These are phyloP conservation scores for Melanomma pulvis-pyrius DNA, from an alignment of 495 filamentous ascomycete genomes.

Conservation along the genomic window DNA sequence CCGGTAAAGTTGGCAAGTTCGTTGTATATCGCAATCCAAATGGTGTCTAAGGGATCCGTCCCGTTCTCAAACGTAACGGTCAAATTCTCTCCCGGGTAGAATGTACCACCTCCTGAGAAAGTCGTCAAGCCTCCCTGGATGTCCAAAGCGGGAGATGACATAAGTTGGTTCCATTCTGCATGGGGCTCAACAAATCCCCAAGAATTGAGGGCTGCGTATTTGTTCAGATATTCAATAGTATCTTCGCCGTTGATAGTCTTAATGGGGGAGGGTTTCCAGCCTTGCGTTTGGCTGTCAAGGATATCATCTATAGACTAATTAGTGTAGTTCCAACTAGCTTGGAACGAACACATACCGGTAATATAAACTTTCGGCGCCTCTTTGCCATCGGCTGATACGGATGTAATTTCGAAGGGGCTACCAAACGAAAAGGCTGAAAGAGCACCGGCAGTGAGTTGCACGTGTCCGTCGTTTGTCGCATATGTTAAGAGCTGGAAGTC, in stretches of 20 bases:
- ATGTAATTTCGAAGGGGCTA: slow-evolving; percentile 50
- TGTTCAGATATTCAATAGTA: slow-evolving; percentile 46
- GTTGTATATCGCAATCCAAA: slow-evolving; percentile 49
- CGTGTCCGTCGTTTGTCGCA: slow-evolving; percentile 54
- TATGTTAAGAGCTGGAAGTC: slow-evolving; percentile 51
- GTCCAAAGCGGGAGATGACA: slow-evolving; percentile 51
- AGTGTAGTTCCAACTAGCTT: neutral
- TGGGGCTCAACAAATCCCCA: slow-evolving; percentile 52
- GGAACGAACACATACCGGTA: slow-evolving; percentile 28
- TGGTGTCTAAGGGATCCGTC: neutral
- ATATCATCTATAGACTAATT: neutral
- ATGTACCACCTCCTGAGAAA: slow-evolving; percentile 45
- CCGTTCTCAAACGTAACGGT: slow-evolving; percentile 47
- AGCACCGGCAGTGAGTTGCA: slow-evolving; percentile 48
- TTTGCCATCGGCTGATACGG: slow-evolving; percentile 55
- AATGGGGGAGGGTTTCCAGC: slow-evolving; percentile 45
- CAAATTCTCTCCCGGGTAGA: slow-evolving; percentile 53
- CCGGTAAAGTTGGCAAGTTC: slow-evolving; percentile 41
- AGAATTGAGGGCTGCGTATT: slow-evolving; percentile 49
- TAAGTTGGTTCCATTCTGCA: slow-evolving; percentile 57
- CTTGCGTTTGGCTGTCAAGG: slow-evolving; percentile 6
- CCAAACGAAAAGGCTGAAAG: slow-evolving; percentile 52
- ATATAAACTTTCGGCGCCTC: slow-evolving; percentile 53
- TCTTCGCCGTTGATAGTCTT: slow-evolving; percentile 52
- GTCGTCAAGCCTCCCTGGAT: slow-evolving; percentile 46